Evolutionary conservation across 176 grass and related monocot genomes (phyloP).

Genomic region (Rhynchospora pubera): DNA sequence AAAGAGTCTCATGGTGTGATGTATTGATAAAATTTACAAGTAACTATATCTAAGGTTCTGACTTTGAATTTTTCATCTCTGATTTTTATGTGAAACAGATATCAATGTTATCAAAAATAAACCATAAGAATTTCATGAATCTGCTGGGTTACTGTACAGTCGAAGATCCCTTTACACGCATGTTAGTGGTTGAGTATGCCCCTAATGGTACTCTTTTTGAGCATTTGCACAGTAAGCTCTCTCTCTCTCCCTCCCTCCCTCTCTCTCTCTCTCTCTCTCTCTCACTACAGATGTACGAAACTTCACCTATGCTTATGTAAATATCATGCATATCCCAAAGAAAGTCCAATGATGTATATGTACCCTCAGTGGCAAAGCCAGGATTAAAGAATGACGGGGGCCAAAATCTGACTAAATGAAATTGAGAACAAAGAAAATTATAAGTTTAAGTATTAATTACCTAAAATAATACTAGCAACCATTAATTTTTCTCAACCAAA

Average conservation of each 20-base stretch:
- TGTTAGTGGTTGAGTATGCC: constrained; percentile 83
- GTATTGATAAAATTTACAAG: neutral
- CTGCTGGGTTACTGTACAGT: constrained; percentile 61
- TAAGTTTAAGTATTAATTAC: too few species aligned
- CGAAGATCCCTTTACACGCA: constrained; percentile 62
- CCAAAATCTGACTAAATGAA: too few species aligned
- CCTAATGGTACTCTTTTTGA: constrained; percentile 83
- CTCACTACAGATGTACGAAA: neutral
- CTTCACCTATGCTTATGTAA: neutral
- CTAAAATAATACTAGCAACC: too few species aligned
- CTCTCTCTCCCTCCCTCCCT: too few species aligned
- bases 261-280: too few species aligned
- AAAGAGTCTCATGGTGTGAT: neutral
- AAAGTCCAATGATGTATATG: neutral
- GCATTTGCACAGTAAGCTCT: constrained; percentile 75
- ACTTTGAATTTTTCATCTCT: neutral
- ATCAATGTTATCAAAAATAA: constrained; percentile 55
- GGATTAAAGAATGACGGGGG: too few species aligned
- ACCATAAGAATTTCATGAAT: constrained; percentile 90
- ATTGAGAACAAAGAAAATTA: too few species aligned
- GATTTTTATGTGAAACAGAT: constrained; percentile 39
- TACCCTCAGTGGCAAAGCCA: too few species aligned
- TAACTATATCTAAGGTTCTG: neutral
- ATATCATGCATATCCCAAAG: neutral
- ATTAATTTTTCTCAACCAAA: too few species aligned